A percentile compares a stretch with the other conserved stretches of the same genome.
These are phyloP conservation scores for Botrytis medusae DNA, from an alignment of 2,329 filamentous ascomycete genomes.

Conservation along the genomic window DNA sequence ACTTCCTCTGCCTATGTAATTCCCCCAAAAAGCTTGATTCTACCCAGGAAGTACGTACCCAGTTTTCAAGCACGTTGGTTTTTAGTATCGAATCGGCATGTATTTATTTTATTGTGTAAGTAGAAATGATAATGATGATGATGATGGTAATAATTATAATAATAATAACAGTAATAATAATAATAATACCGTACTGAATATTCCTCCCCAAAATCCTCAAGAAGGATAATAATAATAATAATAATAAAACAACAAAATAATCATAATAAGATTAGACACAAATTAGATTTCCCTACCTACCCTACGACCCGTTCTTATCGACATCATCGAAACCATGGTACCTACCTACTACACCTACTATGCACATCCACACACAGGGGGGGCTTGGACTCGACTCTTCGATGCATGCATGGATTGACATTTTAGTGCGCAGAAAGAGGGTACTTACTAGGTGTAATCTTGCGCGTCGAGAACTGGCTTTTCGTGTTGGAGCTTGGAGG, in stretches of 20 bases:
- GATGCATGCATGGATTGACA: not conserved
- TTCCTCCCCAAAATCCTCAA: not conserved
- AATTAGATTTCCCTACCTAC: not conserved
- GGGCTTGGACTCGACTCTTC: not conserved
- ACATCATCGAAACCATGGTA: slow-evolving; percentile 8
- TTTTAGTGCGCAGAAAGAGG: not conserved
- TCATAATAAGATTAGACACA: not conserved
- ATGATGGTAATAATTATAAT: too few species aligned
- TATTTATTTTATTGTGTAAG: too few species aligned
- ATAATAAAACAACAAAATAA: not conserved
- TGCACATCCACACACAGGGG: not conserved
- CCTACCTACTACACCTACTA: not conserved
- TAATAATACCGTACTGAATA: not conserved
- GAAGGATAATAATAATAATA: too few species aligned
- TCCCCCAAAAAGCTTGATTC: slow-evolving; percentile 2
- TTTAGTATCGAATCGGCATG: not conserved
- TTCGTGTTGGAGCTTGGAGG: not conserved
- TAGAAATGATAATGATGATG: not conserved
- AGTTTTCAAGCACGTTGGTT: not conserved
- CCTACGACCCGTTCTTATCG: not conserved
- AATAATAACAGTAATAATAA: too few species aligned
- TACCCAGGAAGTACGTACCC: too few species aligned
- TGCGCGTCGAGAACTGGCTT: not conserved
- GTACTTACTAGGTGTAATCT: not conserved
- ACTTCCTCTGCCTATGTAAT: not conserved